These are phyloP conservation scores for Haematococcus lacustris DNA, from an alignment of 139 green algal species.

Conservation along the genomic window DNA sequence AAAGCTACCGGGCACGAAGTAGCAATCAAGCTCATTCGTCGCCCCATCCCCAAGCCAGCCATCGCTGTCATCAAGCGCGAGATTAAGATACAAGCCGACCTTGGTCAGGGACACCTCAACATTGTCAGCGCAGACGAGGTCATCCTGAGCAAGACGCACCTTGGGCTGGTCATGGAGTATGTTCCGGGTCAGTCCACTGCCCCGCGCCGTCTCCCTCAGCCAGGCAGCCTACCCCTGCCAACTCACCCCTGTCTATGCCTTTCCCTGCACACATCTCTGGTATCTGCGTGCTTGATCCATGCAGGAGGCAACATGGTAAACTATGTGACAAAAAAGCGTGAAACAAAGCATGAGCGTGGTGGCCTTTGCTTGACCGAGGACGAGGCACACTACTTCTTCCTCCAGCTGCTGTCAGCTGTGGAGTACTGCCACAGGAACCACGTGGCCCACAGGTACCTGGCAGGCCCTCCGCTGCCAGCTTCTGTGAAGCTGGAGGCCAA, in stretches of 20 bases:
- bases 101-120: constrained; percentile 57
- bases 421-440: constrained; percentile 82
- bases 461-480: not conserved
- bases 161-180: constrained; percentile 62
- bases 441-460: constrained; percentile 66
- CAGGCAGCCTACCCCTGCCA: too few relatives aligned
- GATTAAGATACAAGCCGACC: constrained; percentile 55
- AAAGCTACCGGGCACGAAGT: constrained; percentile 29
- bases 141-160: constrained; percentile 39
- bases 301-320: constrained; percentile 52
- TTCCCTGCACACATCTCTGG: too few relatives aligned
- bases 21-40: constrained; percentile 56
- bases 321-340: constrained; percentile 42
- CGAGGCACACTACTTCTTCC: constrained; percentile 59
- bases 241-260: too few relatives aligned
- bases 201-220: too few relatives aligned
- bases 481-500: not conserved
- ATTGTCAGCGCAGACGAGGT: constrained; percentile 56
- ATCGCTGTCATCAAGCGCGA: constrained; percentile 57
- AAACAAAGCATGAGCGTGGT: constrained; percentile 27
- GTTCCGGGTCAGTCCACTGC: constrained; percentile 37
- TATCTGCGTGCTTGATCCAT: too few relatives aligned
- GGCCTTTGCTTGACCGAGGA: constrained; percentile 55
- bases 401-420: constrained; percentile 75
- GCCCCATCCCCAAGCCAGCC: constrained; percentile 47